These are phyloP conservation scores for Phaeotremella fagi DNA, from an alignment of 768 basidiomycete genomes.

Conservation along the genomic window DNA sequence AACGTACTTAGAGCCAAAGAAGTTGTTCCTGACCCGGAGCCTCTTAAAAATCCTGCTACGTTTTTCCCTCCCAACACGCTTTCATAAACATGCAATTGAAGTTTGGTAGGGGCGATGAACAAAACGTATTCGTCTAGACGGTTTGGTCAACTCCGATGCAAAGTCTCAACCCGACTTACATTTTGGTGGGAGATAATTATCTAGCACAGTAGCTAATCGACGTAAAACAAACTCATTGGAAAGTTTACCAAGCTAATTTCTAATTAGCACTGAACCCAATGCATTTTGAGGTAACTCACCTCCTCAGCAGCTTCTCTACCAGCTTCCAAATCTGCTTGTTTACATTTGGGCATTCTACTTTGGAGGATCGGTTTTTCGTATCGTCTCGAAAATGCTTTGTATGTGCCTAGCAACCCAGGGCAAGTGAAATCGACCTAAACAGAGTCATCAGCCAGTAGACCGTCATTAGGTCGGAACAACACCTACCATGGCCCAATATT, in stretches of 20 bases:
- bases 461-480: not conserved
- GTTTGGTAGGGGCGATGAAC: slow-evolving; percentile 80
- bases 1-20: slow-evolving; percentile 32
- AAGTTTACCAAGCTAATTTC: slow-evolving; percentile 61
- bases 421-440: slow-evolving; percentile 84
- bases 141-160: not conserved
- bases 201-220: slow-evolving; percentile 74
- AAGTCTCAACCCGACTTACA: slow-evolving; percentile 53
- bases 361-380: slow-evolving; percentile 85
- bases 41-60: slow-evolving; percentile 57
- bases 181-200: slow-evolving; percentile 85
- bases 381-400: slow-evolving; percentile 52
- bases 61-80: not conserved
- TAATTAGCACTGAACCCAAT: slow-evolving; percentile 1
- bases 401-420: slow-evolving; percentile 68
- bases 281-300: slow-evolving; percentile 52
- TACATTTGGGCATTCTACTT: slow-evolving; percentile 72
- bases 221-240: slow-evolving; percentile 85
- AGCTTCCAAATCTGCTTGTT: slow-evolving; percentile 64
- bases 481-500: slow-evolving; percentile 92
- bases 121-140: slow-evolving; percentile 92
- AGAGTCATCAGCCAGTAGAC: not conserved
- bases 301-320: slow-evolving; percentile 74
- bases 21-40: not conserved
- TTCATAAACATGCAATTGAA: slow-evolving; percentile 78